Base-by-base conservation (phyloP, 2,329 filamentous ascomycete genomes). In the Colletotrichum plurivorum region DNA sequence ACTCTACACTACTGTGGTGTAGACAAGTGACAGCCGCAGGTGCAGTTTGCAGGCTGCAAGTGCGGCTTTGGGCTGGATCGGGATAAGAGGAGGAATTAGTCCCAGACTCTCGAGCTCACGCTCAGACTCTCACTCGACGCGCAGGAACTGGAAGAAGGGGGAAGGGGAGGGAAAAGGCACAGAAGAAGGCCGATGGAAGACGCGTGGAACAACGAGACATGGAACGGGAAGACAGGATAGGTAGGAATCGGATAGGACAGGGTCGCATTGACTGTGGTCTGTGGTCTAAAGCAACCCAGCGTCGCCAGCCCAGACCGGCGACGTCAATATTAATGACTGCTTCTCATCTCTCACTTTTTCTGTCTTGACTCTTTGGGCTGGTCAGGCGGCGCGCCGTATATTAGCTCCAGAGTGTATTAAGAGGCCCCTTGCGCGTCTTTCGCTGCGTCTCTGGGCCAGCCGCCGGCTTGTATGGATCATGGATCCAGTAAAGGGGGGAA, bases 211-310 rank as follows among this genome's bases (percentile, higher is more conserved):
- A 64, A 64, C 9, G n/a, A 36, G 20, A 43, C 41, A 20, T n/a
- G 18, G 9, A 20, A 55, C 9, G 31, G 27, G 20, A 39, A 43
- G 31, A n/a, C 6, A 27, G 4, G 16, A 13, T 41, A 22, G 20
- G 13, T 41, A 22, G 20, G 13, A 36, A 49, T 43, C 43, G 31
- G 59, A 25, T 36, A 22, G n/a, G 25, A 22, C 55, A 60, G 49
- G 43, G 51, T 66, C 55, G 55, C 66, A 69, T 66, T 54, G 62
- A 60, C 66, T 27, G 31, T 20, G 59, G 59, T 51, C 48, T 46
- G 49, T 25, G 22, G 22, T 25, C 22, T 10, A 36, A 12, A 36
- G 31, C 10, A 59, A 54, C 8, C 55, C 48, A 46, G 54, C 27
- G 49, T 65, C 43, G 49, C 51, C 58, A 49, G 64, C 51, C 18